Conservation (phyloP, 192 early-diverging fungal genomes). For the Coemansia furcata region DNA sequence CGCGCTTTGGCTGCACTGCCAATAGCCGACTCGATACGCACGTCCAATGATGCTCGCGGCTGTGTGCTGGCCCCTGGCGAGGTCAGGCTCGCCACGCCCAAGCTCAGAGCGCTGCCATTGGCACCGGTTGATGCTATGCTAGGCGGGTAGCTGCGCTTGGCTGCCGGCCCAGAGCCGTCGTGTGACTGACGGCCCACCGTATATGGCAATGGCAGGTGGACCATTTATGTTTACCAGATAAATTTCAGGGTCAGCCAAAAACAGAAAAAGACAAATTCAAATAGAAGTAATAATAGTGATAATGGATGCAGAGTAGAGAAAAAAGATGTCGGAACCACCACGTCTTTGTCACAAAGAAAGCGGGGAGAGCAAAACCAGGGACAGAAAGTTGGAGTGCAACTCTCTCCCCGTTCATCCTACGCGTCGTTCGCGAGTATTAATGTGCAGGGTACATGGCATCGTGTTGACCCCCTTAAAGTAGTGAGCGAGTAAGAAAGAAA, state of each 20-base stretch:
- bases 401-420: background rate
- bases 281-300: background rate
- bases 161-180: conserved; percentile 12
- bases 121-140: background rate
- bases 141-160: conserved; percentile 3
- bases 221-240: conserved; percentile 12
- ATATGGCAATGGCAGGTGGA: conserved; percentile 25
- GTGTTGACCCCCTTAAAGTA: background rate
- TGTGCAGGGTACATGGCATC: background rate
- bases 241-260: conserved; percentile 1
- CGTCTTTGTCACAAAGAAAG: background rate
- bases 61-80: background rate
- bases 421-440: background rate
- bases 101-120: background rate
- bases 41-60: conserved; percentile 9
- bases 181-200: conserved; percentile 27
- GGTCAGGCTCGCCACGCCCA: background rate
- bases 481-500: conserved; percentile 2
- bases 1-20: conserved; percentile 48
- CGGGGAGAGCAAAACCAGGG: background rate
- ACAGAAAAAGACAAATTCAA: background rate
- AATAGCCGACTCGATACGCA: conserved; percentile 15
- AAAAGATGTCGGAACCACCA: background rate
- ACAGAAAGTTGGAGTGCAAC: background rate
- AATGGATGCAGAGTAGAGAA: background rate